Base-by-base conservation (phyloP, 2,329 filamentous ascomycete species). In the Fusarium algeriense region DNA sequence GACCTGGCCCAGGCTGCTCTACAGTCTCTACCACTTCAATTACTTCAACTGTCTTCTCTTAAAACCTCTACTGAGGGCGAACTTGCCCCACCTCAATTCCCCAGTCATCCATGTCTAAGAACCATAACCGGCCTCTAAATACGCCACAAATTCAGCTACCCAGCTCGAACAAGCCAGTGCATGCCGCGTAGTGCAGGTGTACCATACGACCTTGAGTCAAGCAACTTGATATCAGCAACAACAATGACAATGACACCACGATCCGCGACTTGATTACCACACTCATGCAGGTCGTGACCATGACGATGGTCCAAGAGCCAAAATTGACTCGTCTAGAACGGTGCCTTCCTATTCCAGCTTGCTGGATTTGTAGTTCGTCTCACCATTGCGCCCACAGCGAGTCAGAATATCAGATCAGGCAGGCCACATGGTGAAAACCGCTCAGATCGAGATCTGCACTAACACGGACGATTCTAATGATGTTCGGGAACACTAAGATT, bases 371-470 rank as follows among this genome's bases (percentile, higher is more conserved):
- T 55, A 52, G 55, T 61, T 53, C 53, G 65, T 69, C 62, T 60
- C 69, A 73, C 70, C 66, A 75, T 67, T 70, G 57, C 45, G 52
- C 53, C 62, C 60, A 64, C 52, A 65, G 50, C 75, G 75, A 77
- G 75, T 77, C 75, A 77, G 73, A 75, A 70, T 63, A 74, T 77
- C 75, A 77, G 72, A 76, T 70, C 65, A 73, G 48, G 61, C 60
- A 69, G 62, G 63, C 67, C 73, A 69, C 50, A 56, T 66, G 64
- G 67, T 56, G 65, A 73, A 64, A 69, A 64, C 67, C 64, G 50
- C 54, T 58, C 58, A 66, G 70, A 77, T 77, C 75, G 72, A 70
- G 75, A 77, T 77, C 73, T 77, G 53, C 74, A 73, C 74, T 76
- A 75, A 75, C 67, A 67, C 64, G 54, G 67, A 62, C 63, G 48